Base-by-base conservation (phyloP, 179 eudicot species). In the Monotropa hypopitys region DNA sequence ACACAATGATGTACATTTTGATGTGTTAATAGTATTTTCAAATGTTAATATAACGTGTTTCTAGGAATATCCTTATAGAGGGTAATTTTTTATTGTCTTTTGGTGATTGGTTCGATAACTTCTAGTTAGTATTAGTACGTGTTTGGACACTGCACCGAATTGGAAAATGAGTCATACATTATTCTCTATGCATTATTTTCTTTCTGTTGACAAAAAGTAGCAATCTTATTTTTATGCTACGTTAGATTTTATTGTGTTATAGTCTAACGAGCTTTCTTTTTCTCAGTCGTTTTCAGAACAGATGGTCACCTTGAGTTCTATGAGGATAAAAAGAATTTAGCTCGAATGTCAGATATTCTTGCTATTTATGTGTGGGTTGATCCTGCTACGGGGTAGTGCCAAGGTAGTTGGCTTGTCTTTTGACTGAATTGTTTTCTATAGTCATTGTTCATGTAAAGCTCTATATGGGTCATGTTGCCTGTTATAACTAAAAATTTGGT, bases 321-420 rank as follows among this genome's bases (percentile, higher is more conserved):
- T 65, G 97, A 89, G 84, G 93, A 95, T 81, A 83, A 89, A 18
- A 91, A 88, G 84, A 95, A 95, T 88, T 87, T 95, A 81, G 97
- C 99, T 67, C 88, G 99, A 80, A 93, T 95, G 99, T 93, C 99
- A 3, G 99, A 95, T 86, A 95, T 95, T 80, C 99, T 95, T 81
- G 99, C 99, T 79, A 97, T 95, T 71, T 95, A 95, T 87, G 99
- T 97, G 30, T 95, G 97, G 99, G 92, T 95, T 82, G 97, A 95
- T 88, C 99, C 99, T 82, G 90, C 86, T 76, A 95, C 99, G 42
- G 99, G 99, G 79, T 95, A 95, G 82, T 95, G 99, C 86, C 99
- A 95, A 95, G 99, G 98, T 94, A 76, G 35, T 77, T 77, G 69
- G 42, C 46, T 74, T 82, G 74, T 69, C 72, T 28, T 63, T 78